Evolutionary conservation across 768 basidiomycete species (phyloP).

Genomic region (Lentinula sp.): DNA sequence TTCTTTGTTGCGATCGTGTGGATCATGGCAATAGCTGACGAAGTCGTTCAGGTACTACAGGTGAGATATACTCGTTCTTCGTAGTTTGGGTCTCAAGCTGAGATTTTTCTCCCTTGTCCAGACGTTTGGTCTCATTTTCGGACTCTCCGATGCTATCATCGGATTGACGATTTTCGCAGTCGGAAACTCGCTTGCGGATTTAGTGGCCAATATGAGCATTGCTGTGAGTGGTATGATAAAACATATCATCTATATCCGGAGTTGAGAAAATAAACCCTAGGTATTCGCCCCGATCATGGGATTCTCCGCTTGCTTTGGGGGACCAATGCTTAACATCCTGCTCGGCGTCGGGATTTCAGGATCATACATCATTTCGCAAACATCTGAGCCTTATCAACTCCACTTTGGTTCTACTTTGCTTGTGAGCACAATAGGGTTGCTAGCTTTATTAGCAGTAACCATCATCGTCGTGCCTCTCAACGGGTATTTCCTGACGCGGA

Average conservation of each 20-base stretch:
- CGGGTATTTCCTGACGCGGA: slow-evolving; percentile 68
- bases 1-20: slow-evolving; percentile 89
- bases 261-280: slow-evolving; percentile 22
- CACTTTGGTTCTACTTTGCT: slow-evolving; percentile 79
- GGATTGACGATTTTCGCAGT: slow-evolving; percentile 95
- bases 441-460: slow-evolving; percentile 68
- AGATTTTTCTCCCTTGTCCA: slow-evolving; percentile 23
- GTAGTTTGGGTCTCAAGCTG: not conserved
- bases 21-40: slow-evolving; percentile 98
- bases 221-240: slow-evolving; percentile 45
- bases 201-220: slow-evolving; percentile 95
- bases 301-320: slow-evolving; percentile 92
- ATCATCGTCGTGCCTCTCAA: slow-evolving; percentile 83
- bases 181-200: slow-evolving; percentile 93
- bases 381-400: slow-evolving; percentile 58
- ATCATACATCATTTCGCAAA: slow-evolving; percentile 71
- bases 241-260: not conserved
- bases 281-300: slow-evolving; percentile 91
- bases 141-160: slow-evolving; percentile 94
- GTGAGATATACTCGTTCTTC: slow-evolving; percentile 32
- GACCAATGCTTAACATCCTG: slow-evolving; percentile 88
- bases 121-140: slow-evolving; percentile 92
- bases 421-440: slow-evolving; percentile 78
- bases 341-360: slow-evolving; percentile 92
- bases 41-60: slow-evolving; percentile 86